Evolutionary conservation across 1,284 basidiomycete genomes (phyloP), one percentile per base, ranked within the genome.

Genomic region (Moesziomyces sp.): DNA sequence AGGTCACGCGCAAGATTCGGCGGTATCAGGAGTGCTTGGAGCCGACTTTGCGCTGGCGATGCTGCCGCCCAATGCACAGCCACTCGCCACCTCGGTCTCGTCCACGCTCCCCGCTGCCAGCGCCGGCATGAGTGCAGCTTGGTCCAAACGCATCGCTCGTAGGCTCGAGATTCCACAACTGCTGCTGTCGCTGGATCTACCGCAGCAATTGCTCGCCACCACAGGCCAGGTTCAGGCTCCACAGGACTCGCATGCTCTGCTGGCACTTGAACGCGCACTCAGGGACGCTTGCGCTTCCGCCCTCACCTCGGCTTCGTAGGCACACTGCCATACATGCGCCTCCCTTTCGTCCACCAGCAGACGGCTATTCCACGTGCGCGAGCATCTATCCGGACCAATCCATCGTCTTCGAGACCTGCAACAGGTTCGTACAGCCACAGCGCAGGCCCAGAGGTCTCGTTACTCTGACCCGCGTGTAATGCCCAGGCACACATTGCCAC

Each of bases 21-120:
- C 46, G 18, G 8, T 30, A 46, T 33, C 33, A 10, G 60, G 62
- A 3, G 18, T 38, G 16, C 59, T 78, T 1, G 49, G 59, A 2
- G 6, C 44, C 6, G 78, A 79, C 26, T 74, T 73, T 46, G 52
- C 63, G 14, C 70, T 78, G 9, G 68, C 76, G n/a, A 72, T 79
- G 58, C 18, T 40, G 3, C 48, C 40, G 35, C 30, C 45, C 24
- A 21, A 33, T 42, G 28, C 23, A 49, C 30, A 55, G 40, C 47
- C 60, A 19, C 50, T 44, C 23, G 44, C 14, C 2, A 51, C 47
- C 8, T 28, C 49, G 14, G 60, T 43, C 46, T 50, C 45, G 3
- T 58, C 43, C 23, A 38, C 63, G 16, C 42, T 54, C 11, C 23
- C 55, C 13, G 5, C 46, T 3, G 44, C 65, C n/a, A 51, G 47